phyloP scores from a whole-genome alignment of 768 basidiomycete genomes.

The Floccularia luteovirens region DNA sequence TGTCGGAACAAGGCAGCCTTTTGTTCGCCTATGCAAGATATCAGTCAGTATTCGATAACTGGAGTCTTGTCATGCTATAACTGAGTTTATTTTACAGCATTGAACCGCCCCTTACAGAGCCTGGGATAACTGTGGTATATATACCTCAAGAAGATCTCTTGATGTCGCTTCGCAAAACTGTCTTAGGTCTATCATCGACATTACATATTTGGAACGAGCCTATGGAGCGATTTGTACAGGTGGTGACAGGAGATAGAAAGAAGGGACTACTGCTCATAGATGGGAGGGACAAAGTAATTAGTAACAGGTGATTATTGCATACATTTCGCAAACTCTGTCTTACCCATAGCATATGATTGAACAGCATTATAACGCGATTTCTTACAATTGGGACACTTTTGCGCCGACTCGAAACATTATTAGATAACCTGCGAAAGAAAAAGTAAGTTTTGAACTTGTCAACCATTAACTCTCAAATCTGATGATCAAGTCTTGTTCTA shows the following conservation, averaged over 20 bases:
- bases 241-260: slow-evolving; percentile 23
- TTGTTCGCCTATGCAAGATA: slow-evolving; percentile 52
- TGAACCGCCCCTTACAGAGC: slow-evolving; percentile 34
- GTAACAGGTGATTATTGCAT: slow-evolving; percentile 37
- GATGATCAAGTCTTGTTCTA: slow-evolving; percentile 13
- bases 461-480: too few relatives aligned
- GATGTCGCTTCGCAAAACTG: slow-evolving; percentile 42
- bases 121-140: slow-evolving; percentile 29
- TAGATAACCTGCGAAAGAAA: slow-evolving; percentile 41
- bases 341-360: background rate
- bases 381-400: slow-evolving; percentile 59
- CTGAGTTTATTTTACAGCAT: slow-evolving; percentile 27
- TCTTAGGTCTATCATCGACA: slow-evolving; percentile 62
- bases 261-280: slow-evolving; percentile 37
- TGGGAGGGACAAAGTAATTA: slow-evolving; percentile 49
- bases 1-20: slow-evolving; percentile 57
- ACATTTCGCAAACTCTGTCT: background rate
- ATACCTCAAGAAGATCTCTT: slow-evolving; percentile 42
- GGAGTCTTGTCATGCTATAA: background rate
- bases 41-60: slow-evolving; percentile 33
- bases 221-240: slow-evolving; percentile 50
- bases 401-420: slow-evolving; percentile 55
- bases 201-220: slow-evolving; percentile 56
- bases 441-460: slow-evolving; percentile 22
- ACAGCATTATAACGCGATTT: slow-evolving; percentile 58